These are phyloP conservation scores for Rubroshorea leprosula DNA, from an alignment of 345 rosid species.

Conservation along the genomic window DNA sequence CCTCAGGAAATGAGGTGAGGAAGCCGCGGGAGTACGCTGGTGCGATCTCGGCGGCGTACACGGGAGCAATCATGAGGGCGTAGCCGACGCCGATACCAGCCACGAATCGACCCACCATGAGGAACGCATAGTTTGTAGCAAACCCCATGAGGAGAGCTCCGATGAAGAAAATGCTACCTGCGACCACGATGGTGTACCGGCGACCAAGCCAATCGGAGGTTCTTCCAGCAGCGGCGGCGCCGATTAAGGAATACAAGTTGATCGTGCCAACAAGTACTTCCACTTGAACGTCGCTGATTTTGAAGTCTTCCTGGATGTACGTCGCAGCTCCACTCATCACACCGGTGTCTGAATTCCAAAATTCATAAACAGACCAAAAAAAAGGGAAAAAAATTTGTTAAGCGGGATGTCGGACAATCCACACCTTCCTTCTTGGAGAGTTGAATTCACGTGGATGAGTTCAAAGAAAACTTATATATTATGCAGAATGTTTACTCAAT, in stretches of 20 bases:
- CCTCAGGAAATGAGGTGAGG: conserved; percentile 50
- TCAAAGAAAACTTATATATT: too few relatives aligned
- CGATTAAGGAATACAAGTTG: conserved; percentile 44
- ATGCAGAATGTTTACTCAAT: too few relatives aligned
- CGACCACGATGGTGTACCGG: conserved; percentile 45
- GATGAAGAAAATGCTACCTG: conserved; percentile 33
- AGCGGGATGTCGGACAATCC: too few relatives aligned
- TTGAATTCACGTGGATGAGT: too few relatives aligned
- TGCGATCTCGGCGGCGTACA: conserved; percentile 47
- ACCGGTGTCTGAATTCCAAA: conserved; percentile 32
- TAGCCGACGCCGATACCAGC: conserved; percentile 60
- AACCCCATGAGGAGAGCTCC: conserved; percentile 54
- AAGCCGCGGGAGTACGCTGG: conserved; percentile 38
- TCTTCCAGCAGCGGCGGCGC: conserved; percentile 43
- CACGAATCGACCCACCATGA: conserved; percentile 44
- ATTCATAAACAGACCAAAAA: neutral
- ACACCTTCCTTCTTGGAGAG: too few relatives aligned
- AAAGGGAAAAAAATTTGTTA: too few relatives aligned
- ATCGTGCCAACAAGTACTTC: conserved; percentile 52
- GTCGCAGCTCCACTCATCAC: conserved; percentile 49
- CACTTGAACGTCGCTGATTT: conserved; percentile 23
- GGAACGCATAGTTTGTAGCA: conserved; percentile 35
- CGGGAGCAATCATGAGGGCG: conserved; percentile 51
- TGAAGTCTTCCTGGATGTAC: conserved; percentile 25
- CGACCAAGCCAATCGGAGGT: conserved; percentile 59